These are phyloP conservation scores for Neurospora sp. DNA, from an alignment of 495 filamentous ascomycete genomes.

Conservation along the genomic window DNA sequence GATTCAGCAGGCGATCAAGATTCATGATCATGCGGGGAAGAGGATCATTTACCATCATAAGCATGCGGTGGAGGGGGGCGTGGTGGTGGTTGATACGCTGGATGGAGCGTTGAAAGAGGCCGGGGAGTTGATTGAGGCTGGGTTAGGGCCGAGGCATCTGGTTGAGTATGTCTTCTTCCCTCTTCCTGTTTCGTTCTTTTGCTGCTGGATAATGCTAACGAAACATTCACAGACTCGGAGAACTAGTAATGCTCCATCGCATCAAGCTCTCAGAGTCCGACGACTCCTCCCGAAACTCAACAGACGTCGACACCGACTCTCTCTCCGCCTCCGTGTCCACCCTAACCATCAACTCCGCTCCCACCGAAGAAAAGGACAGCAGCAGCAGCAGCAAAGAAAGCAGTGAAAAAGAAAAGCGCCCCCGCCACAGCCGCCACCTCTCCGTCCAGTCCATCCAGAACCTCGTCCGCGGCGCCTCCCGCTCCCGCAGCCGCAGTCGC, in stretches of 20 bases:
- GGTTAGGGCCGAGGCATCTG: slow-evolving; percentile 57
- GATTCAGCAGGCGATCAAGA: slow-evolving; percentile 55
- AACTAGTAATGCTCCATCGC: slow-evolving; percentile 56
- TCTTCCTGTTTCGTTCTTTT: neutral
- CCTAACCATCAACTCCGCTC: neutral
- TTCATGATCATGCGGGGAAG: slow-evolving; percentile 38
- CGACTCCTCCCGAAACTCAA: neutral
- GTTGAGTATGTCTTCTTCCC: slow-evolving; percentile 48
- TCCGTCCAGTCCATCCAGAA: neutral
- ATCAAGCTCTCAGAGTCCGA: slow-evolving; percentile 17
- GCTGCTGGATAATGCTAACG: slow-evolving; percentile 8
- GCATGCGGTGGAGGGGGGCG: slow-evolving; percentile 50
- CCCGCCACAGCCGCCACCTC: neutral
- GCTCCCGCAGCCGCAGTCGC: neutral
- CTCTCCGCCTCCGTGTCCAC: slow-evolving; percentile 10
- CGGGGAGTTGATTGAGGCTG: slow-evolving; percentile 79
- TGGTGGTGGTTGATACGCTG: slow-evolving; percentile 77
- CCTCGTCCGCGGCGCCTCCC: neutral
- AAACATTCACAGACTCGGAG: slow-evolving; percentile 42
- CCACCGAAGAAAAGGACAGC: slow-evolving; percentile 10
- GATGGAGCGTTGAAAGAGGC: slow-evolving; percentile 74
- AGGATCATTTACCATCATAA: slow-evolving; percentile 48
- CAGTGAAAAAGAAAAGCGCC: neutral
- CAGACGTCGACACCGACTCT: slow-evolving; percentile 3
- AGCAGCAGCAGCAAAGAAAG: slow-evolving; percentile 17